Evolutionary conservation across 371 early-diverging fungal species (phyloP), one percentile per base, ranked within the genome.

Genomic region (Dichotomocladium elegans): DNA sequence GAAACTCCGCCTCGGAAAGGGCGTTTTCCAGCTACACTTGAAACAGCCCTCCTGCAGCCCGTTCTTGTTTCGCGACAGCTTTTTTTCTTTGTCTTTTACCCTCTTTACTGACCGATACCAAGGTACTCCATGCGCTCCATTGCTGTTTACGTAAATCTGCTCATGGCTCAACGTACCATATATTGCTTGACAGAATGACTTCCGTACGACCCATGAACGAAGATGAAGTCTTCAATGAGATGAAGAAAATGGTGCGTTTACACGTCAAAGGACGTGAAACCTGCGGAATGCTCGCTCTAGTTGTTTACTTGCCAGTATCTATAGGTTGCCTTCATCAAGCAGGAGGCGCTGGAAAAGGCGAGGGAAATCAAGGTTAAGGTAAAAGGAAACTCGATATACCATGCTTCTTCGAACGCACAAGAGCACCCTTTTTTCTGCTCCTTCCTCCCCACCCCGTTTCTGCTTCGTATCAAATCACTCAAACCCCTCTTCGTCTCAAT

Each of bases 281-380:
- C 17, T 27, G 28, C 35, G 24, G 40, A 24, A 44, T 19, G 26
- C 40, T 7, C 10, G 14, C 25, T n/a, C 17, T 28, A n/a, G 19
- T 35, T 31, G 3, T 56, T 7, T 17, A 4, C 21, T 4, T 22
- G 24, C 10, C n/a, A n/a, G n/a, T 45, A 24, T 25, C 15, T 49
- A 4, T 72, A 88, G 88, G 79, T 92, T 53, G 87, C 91, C 30
- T 98, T 98, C 79, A 97, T 98, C 80, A 92, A 90, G 70, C 96
- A 97, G 73, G 99, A 98, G 74, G 98, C 99, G 14, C 69, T 91
- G 22, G 98, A 98, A 69, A 98, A 98, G 78, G 96, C 97, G 22
- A 83, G 94, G 45, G 99, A 98, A 72, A 95, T 97, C 68, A 93
- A 95, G 75, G 93, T 96, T 77, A 98, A 97, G 86, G 92, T 87